Conservation (phyloP, 805 yeast genomes). For the Yarrowia alimentaria region DNA sequence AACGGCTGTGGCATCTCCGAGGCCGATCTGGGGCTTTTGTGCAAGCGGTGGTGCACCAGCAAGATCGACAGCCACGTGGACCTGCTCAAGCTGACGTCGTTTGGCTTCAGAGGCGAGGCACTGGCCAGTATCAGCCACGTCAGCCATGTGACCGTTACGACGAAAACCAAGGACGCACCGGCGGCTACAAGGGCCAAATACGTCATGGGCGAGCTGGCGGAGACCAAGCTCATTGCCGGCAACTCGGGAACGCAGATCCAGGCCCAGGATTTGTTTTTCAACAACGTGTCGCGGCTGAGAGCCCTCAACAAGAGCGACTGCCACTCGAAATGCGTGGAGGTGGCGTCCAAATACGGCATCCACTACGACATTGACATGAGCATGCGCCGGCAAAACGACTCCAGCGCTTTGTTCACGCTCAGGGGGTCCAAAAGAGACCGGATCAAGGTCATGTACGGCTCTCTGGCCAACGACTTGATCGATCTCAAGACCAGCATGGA, state of each 20-base stretch:
- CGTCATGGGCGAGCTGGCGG: conserved; percentile 60
- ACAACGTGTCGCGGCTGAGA: conserved; percentile 73
- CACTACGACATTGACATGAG: conserved; percentile 72
- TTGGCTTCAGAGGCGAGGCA: conserved; percentile 97
- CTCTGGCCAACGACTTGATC: too few relatives aligned
- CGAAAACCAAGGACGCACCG: conserved; percentile 59
- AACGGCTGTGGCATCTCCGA: conserved; percentile 76
- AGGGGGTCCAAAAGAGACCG: conserved; percentile 57
- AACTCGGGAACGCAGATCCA: conserved; percentile 78
- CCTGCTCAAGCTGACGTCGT: conserved; percentile 64
- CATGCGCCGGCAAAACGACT: conserved; percentile 70
- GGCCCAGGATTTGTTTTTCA: conserved; percentile 88
- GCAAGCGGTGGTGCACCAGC: conserved; percentile 91
- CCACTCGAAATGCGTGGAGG: conserved; percentile 71
- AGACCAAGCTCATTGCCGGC: conserved; percentile 79
- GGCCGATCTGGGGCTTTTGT: conserved; percentile 74
- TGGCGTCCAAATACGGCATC: conserved; percentile 77
- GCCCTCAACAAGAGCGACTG: conserved; percentile 70
- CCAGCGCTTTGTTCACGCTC: conserved; percentile 59
- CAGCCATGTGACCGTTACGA: conserved; percentile 73
- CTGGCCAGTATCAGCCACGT: conserved; percentile 91
- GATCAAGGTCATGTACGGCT: conserved; percentile 71
- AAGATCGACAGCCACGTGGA: conserved; percentile 76
- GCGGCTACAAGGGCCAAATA: conserved; percentile 75
- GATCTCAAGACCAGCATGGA: too few relatives aligned